A percentile compares a stretch with the other conserved stretches of the same genome.
Conservation (phyloP, 169 alveolate genomes). For the Besnoitia besnoiti region DNA sequence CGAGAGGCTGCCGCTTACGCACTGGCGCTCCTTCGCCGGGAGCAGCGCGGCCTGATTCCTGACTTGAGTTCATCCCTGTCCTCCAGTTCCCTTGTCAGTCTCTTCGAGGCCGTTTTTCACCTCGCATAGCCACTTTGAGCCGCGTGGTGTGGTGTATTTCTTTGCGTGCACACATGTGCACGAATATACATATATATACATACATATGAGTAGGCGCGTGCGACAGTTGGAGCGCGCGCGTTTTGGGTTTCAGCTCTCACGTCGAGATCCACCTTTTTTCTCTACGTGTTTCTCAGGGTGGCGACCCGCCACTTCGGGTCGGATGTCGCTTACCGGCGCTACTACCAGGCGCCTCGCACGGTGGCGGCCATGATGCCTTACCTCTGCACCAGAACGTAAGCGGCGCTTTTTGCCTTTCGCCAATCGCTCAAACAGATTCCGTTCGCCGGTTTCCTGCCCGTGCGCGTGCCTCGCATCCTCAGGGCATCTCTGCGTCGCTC, state of each 20-base stretch:
- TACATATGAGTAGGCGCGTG: not conserved
- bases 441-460: too few relatives aligned
- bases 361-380: slow-evolving; percentile 36
- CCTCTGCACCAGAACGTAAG: slow-evolving; percentile 36
- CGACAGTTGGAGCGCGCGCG: not conserved
- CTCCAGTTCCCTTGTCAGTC: too few relatives aligned
- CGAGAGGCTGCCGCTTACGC: too few relatives aligned
- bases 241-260: not conserved
- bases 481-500: too few relatives aligned
- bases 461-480: too few relatives aligned
- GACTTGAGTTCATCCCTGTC: too few relatives aligned
- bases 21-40: too few relatives aligned
- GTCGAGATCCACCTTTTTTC: not conserved
- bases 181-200: not conserved
- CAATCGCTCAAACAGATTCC: too few relatives aligned
- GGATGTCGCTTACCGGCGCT: slow-evolving; percentile 22
- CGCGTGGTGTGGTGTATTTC: not conserved
- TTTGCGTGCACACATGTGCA: not conserved
- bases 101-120: not conserved
- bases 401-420: not conserved
- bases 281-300: not conserved
- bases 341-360: slow-evolving; percentile 9
- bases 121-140: not conserved
- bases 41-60: too few relatives aligned
- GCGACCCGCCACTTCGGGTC: slow-evolving; percentile 55